A percentile compares a stretch with the other conserved stretches of the same genome.
These are phyloP conservation scores for Thuidium tamariscinum DNA, from an alignment of 225 moss, liverwort and hornwort genomes.

Conservation along the genomic window DNA sequence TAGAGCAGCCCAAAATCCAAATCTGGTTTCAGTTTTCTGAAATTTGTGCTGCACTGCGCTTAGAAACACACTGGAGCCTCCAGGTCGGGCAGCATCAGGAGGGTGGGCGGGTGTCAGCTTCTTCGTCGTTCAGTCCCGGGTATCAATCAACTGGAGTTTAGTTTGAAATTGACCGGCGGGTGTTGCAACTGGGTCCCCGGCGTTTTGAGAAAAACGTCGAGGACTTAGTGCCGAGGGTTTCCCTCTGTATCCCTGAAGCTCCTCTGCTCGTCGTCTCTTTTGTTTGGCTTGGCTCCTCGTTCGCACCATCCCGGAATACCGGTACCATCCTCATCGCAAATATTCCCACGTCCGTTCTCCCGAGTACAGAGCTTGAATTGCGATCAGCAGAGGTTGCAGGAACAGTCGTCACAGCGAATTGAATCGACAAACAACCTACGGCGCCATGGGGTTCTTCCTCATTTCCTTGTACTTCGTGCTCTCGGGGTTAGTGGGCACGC, in stretches of 20 bases:
- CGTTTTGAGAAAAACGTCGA: too few relatives aligned
- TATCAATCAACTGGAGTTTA: too few relatives aligned
- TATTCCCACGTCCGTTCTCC: background rate
- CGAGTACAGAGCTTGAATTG: background rate
- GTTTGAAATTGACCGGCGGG: too few relatives aligned
- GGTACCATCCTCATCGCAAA: background rate
- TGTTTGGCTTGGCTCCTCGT: background rate
- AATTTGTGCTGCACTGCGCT: too few relatives aligned
- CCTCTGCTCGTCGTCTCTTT: background rate
- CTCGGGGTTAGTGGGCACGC: slow-evolving; percentile 32
- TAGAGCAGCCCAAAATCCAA: too few relatives aligned
- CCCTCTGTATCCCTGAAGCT: background rate
- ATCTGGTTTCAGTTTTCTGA: too few relatives aligned
- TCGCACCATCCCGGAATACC: background rate
- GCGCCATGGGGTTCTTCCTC: slow-evolving; percentile 44
- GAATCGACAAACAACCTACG: background rate
- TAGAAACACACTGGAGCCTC: too few relatives aligned
- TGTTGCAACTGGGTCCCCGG: too few relatives aligned
- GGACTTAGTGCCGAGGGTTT: too few relatives aligned
- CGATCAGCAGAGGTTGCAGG: background rate
- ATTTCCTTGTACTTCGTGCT: slow-evolving; percentile 48
- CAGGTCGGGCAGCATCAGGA: too few relatives aligned
- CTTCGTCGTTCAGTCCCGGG: too few relatives aligned
- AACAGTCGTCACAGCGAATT: background rate
- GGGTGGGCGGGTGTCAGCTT: too few relatives aligned